Evolutionary conservation across 2,329 filamentous ascomycete genomes (phyloP).

Genomic region (Penicillium olsonii): DNA sequence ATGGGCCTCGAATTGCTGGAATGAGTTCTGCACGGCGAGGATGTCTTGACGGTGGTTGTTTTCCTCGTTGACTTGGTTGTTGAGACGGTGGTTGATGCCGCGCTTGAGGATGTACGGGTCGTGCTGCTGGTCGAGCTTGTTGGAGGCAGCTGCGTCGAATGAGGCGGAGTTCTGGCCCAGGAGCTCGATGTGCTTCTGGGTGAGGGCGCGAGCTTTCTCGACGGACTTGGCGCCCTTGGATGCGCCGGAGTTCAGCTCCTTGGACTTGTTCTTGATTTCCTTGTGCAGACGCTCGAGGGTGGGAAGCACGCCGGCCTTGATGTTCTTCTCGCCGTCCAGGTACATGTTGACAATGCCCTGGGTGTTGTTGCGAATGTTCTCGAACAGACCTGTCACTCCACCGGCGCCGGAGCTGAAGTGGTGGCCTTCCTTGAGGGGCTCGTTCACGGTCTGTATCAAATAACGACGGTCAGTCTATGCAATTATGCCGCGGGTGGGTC

Average conservation of each 20-base stretch:
- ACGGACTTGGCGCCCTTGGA: slow-evolving; percentile 86
- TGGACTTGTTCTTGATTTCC: slow-evolving; percentile 95
- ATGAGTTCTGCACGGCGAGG: slow-evolving; percentile 86
- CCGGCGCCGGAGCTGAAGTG: slow-evolving; percentile 92
- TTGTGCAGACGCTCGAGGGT: slow-evolving; percentile 88
- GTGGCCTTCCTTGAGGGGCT: slow-evolving; percentile 82
- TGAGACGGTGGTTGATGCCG: slow-evolving; percentile 77
- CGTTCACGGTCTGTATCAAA: slow-evolving; percentile 68
- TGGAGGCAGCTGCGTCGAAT: slow-evolving; percentile 70
- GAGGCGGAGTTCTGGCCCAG: slow-evolving; percentile 81
- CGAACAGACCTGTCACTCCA: slow-evolving; percentile 85
- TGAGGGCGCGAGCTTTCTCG: slow-evolving; percentile 79
- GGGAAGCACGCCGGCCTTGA: slow-evolving; percentile 83
- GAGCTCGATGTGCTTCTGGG: slow-evolving; percentile 95
- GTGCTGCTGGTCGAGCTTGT: slow-evolving; percentile 68
- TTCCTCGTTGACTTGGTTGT: slow-evolving; percentile 90
- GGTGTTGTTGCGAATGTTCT: slow-evolving; percentile 82
- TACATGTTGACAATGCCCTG: slow-evolving; percentile 85
- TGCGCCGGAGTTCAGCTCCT: slow-evolving; percentile 80
- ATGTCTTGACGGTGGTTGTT: slow-evolving; percentile 95
- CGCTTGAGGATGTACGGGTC: slow-evolving; percentile 89
- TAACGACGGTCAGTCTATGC: background rate
- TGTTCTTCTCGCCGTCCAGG: slow-evolving; percentile 83
- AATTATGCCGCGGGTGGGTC: too few species aligned
- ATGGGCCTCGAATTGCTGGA: slow-evolving; percentile 83